Conservation (phyloP, 371 early-diverging fungal species). For the Syncephalastrum racemosum region DNA sequence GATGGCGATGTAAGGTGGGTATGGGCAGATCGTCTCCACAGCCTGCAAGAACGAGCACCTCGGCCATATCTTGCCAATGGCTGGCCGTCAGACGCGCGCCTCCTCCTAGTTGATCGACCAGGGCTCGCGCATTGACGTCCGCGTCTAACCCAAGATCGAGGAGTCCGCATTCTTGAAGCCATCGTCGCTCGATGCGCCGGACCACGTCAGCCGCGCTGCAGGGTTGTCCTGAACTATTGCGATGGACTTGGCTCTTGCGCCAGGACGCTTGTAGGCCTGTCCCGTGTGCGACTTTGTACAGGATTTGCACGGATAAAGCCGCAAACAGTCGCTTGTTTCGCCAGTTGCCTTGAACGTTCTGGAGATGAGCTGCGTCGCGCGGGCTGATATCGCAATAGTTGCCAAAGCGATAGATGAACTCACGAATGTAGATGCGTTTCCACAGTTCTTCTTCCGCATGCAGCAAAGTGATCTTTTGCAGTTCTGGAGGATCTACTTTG, state of each 20-base stretch:
- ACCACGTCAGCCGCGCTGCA: too few species aligned
- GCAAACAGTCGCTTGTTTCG: conserved; percentile 29
- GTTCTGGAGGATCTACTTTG: conserved; percentile 22
- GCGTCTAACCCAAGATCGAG: conserved; percentile 4
- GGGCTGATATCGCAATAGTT: conserved; percentile 28
- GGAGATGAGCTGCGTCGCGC: conserved; percentile 21
- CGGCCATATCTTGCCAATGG: conserved; percentile 35
- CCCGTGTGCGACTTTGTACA: too few species aligned
- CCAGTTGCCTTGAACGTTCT: conserved; percentile 49
- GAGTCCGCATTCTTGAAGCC: too few species aligned
- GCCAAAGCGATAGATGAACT: conserved; percentile 45
- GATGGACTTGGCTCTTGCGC: too few species aligned
- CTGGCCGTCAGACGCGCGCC: conserved; percentile 19
- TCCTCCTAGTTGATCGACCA: too few species aligned
- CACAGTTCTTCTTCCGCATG: conserved; percentile 42
- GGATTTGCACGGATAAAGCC: background rate
- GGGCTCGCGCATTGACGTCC: too few species aligned
- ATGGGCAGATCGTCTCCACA: conserved; percentile 17
- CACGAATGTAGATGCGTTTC: conserved; percentile 46
- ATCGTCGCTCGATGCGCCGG: too few species aligned
- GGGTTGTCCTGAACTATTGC: too few species aligned
- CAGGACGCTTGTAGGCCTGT: too few species aligned
- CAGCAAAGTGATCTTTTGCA: conserved; percentile 22
- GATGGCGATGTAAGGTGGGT: conserved; percentile 14
- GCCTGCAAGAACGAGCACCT: conserved; percentile 18